Evolutionary conservation across 768 basidiomycete genomes (phyloP).

Genomic region (Scleroderma bovista): DNA sequence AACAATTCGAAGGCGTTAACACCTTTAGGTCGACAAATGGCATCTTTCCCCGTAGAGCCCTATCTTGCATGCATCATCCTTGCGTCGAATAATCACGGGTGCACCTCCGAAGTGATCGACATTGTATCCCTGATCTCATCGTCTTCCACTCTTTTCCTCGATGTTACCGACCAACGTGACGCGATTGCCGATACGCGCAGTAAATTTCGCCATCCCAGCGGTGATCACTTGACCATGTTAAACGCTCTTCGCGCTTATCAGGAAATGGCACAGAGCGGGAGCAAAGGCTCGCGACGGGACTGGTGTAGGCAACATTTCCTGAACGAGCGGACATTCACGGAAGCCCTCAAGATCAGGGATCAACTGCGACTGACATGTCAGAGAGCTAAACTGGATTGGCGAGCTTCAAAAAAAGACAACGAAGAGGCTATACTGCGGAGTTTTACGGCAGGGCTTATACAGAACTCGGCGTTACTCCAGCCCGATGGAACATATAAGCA

Average conservation of each 20-base stretch:
- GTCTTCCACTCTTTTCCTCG: slow-evolving; percentile 77
- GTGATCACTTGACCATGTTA: slow-evolving; percentile 88
- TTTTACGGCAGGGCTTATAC: slow-evolving; percentile 70
- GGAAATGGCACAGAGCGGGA: slow-evolving; percentile 50
- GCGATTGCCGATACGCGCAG: slow-evolving; percentile 59
- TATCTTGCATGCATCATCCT: slow-evolving; percentile 72
- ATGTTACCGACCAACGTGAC: slow-evolving; percentile 71
- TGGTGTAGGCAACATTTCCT: slow-evolving; percentile 87
- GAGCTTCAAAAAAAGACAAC: slow-evolving; percentile 52
- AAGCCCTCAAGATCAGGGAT: slow-evolving; percentile 72
- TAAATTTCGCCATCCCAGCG: slow-evolving; percentile 78
- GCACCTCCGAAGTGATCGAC: slow-evolving; percentile 74
- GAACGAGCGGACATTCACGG: slow-evolving; percentile 73
- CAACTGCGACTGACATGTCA: slow-evolving; percentile 70
- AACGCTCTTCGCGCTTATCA: slow-evolving; percentile 82
- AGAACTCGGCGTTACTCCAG: slow-evolving; percentile 79
- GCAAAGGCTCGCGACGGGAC: slow-evolving; percentile 44
- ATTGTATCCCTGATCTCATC: slow-evolving; percentile 81
- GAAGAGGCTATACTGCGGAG: slow-evolving; percentile 66
- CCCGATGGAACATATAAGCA: slow-evolving; percentile 87
- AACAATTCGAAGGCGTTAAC: slow-evolving; percentile 64
- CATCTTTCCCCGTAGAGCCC: slow-evolving; percentile 90
- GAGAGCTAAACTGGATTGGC: slow-evolving; percentile 56
- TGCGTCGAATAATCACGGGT: slow-evolving; percentile 67
- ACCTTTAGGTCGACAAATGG: slow-evolving; percentile 74